These are phyloP conservation scores for Hypoxylon sp. DNA, from an alignment of 2,329 filamentous ascomycete species.

Conservation along the genomic window DNA sequence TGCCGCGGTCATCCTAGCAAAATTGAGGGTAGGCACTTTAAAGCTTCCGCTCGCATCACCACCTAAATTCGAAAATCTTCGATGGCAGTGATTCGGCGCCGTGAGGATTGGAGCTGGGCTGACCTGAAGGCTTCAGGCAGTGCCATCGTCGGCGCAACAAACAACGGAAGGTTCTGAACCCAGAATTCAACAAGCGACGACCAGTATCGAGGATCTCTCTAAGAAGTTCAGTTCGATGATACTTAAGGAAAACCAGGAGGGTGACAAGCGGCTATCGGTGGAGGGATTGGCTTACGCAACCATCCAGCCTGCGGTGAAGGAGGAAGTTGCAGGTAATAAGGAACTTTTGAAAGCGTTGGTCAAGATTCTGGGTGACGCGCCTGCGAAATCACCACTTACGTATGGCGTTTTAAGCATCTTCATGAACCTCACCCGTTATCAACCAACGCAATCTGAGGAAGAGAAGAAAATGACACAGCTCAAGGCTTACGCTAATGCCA, in stretches of 20 bases:
- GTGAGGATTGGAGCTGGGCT: conserved; percentile 47
- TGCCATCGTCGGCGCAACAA: conserved; percentile 62
- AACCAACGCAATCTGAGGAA: conserved; percentile 85
- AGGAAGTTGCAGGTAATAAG: conserved; percentile 79
- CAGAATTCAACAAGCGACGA: conserved; percentile 68
- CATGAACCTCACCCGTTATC: conserved; percentile 86
- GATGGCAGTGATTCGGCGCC: conserved; percentile 48
- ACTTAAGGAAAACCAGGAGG: conserved; percentile 67
- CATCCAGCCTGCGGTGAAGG: conserved; percentile 86
- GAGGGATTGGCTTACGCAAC: conserved; percentile 95
- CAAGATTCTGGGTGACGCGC: conserved; percentile 70
- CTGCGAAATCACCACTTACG: conserved; percentile 77
- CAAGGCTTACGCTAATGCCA: conserved; percentile 93
- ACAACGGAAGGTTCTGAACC: conserved; percentile 58
- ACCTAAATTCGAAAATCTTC: conserved; percentile 46
- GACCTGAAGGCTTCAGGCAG: conserved; percentile 65
- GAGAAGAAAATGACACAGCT: conserved; percentile 92
- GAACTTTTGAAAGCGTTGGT: conserved; percentile 80
- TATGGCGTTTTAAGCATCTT: conserved; percentile 92
- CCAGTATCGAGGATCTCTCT: conserved; percentile 76
- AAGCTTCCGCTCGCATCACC: conserved; percentile 54
- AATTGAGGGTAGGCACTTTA: conserved; percentile 70
- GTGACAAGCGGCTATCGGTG: conserved; percentile 78
- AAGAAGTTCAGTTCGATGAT: conserved; percentile 77
- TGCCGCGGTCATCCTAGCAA: conserved; percentile 83